phyloP scores from a whole-genome alignment of 179 eudicot genomes.

The Amaranthus tricolor region DNA sequence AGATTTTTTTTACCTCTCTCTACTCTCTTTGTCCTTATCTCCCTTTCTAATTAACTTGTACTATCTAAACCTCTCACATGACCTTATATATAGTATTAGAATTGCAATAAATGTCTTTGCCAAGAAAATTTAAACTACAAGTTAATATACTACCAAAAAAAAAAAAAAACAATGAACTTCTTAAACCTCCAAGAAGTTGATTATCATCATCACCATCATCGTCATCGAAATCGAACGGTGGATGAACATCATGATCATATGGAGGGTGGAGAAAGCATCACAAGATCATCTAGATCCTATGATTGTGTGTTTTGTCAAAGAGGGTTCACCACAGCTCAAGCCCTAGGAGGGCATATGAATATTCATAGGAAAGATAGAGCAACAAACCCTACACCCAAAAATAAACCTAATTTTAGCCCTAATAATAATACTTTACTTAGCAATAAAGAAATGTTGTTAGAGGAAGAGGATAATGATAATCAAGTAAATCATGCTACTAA shows the following conservation, averaged over 20 bases:
- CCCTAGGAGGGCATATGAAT: constrained; percentile 82
- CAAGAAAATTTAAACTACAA: not conserved
- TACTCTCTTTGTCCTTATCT: constrained; percentile 11
- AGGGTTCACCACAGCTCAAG: constrained; percentile 82
- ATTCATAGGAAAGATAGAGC: constrained; percentile 65
- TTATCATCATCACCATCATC: constrained; percentile 29
- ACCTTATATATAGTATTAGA: constrained; percentile 16
- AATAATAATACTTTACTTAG: constrained; percentile 8
- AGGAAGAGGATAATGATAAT: constrained; percentile 19
- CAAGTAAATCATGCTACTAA: constrained; percentile 4
- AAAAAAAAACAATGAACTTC: constrained; percentile 23
- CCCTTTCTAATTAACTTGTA: constrained; percentile 8
- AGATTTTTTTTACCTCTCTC: not conserved
- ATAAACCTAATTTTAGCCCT: not conserved
- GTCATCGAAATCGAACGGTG: constrained; percentile 25
- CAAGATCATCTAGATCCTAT: constrained; percentile 38
- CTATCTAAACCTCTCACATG: not conserved
- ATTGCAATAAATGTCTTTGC: not conserved
- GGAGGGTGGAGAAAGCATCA: constrained; percentile 10
- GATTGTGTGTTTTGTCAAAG: constrained; percentile 76
- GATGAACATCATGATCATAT: constrained; percentile 10
- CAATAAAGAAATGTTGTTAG: constrained; percentile 20
- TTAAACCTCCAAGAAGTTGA: constrained; percentile 28
- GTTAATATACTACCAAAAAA: not conserved
- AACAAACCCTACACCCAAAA: constrained; percentile 17